Base-by-base conservation (phyloP, 2,329 filamentous ascomycete genomes). In the Nemania bipapillata region DNA sequence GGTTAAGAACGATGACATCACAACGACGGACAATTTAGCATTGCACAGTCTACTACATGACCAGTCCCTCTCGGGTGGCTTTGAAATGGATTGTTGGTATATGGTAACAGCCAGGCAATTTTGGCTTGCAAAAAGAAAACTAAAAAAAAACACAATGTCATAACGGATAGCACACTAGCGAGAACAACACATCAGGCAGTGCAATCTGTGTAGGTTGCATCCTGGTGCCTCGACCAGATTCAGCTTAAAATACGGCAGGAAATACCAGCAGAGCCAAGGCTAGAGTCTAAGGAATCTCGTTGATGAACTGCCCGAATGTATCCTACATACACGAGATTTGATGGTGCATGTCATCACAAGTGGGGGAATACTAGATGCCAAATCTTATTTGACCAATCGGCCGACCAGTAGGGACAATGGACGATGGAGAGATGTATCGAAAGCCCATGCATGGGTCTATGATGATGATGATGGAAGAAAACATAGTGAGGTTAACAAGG, bases 401-500 rank as follows among this genome's bases (percentile, higher is more conserved):
- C 30, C 37, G 47, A 45, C 60, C 9, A 17, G 45, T 28, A 53
- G 50, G 42, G 63, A 40, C 58, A 57, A 30, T 20, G 54, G 40
- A 64, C 55, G 40, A 57, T n/a, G 8, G 50, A 64, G 61, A 11
- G 35, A 54, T 50, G 53, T 28, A 26, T 52, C 15, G 9, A 57
- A 37, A 37, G 30, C 30, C 35, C 28, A 22, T 47, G 53, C 28
- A 22, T 47, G 53, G 4, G 26, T 64, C 70, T 45, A 66, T 66
- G 68, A 50, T 50, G 30, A 70, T 72, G 65, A 71, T 63, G 53
- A 70, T 11, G 50, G 57, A 64, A 62, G 40, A 66, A 67, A 60
- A 66, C 60, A 42, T 54, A 65, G 50, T 58, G 47, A 57, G 63
- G 59, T 70, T 63, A 56, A 66, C 32, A 62, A 45, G 6, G 59